These are phyloP conservation scores for Solanum peruvianum DNA, from an alignment of 257 asterid genomes.

Conservation along the genomic window DNA sequence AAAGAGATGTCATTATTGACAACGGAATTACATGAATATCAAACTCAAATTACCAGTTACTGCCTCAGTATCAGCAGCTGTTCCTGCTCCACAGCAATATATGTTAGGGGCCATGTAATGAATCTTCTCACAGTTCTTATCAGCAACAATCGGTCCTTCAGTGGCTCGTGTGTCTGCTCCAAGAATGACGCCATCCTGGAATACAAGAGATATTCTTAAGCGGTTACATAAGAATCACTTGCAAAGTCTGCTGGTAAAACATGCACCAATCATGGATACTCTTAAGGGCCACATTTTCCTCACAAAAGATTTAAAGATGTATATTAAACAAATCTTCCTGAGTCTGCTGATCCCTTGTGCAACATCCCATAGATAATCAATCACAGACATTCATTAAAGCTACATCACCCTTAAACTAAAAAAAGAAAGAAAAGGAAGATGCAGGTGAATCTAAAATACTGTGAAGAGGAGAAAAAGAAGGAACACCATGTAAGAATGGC, in stretches of 20 bases:
- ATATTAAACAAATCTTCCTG: background rate
- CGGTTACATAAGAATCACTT: background rate
- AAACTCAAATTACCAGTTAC: constrained; percentile 51
- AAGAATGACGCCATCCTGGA: constrained; percentile 90
- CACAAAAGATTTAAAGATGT: background rate
- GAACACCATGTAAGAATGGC: background rate
- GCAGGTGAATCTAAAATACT: background rate
- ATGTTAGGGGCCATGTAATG: constrained; percentile 85
- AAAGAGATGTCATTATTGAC: background rate
- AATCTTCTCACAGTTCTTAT: constrained; percentile 92
- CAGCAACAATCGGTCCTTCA: constrained; percentile 96
- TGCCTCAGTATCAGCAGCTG: constrained; percentile 97
- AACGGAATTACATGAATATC: background rate
- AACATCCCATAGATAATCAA: background rate
- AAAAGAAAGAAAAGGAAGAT: background rate
- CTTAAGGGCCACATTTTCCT: background rate
- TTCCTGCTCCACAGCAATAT: constrained; percentile 80
- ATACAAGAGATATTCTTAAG: background rate
- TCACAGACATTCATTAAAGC: background rate
- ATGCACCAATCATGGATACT: background rate
- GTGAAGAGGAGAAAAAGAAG: background rate
- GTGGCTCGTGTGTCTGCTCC: constrained; percentile 99
- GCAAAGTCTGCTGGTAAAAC: background rate
- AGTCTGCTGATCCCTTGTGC: background rate
- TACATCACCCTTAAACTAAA: background rate